phyloP scores from a whole-genome alignment of 352 stramenopile species.

The Globisporangium iwayamae region DNA sequence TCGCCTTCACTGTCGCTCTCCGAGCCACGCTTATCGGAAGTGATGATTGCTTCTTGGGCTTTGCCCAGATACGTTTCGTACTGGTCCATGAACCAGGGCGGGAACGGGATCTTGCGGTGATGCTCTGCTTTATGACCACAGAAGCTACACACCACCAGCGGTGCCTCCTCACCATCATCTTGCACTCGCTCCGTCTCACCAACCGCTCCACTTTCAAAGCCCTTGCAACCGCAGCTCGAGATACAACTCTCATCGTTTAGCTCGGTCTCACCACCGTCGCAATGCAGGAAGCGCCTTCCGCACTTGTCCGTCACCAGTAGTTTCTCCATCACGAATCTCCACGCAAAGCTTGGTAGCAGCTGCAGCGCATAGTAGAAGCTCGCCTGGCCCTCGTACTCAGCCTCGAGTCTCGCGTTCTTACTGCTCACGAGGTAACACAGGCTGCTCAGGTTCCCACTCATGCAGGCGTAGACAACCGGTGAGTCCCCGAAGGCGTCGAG shows the following conservation, averaged over 20 bases:
- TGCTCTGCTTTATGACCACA: constrained; percentile 31
- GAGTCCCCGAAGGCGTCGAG: constrained; percentile 50
- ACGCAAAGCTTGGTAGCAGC: constrained; percentile 45
- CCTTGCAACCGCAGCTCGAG: constrained; percentile 49
- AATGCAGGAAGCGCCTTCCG: constrained; percentile 50
- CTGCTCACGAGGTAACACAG: constrained; percentile 34
- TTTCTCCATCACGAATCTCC: constrained; percentile 33
- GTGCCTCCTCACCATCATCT: not conserved
- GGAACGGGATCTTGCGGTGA: constrained; percentile 42
- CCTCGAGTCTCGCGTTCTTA: constrained; percentile 37
- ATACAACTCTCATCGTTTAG: not conserved
- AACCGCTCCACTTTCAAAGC: constrained; percentile 31
- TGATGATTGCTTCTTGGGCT: not conserved
- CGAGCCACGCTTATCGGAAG: not conserved
- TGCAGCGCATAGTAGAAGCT: constrained; percentile 61
- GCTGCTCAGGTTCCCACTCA: constrained; percentile 18
- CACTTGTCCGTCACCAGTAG: constrained; percentile 27
- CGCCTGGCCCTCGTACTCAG: constrained; percentile 64
- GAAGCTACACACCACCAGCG: constrained; percentile 31
- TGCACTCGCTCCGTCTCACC: too few relatives aligned
- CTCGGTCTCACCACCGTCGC: constrained; percentile 20
- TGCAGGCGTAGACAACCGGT: constrained; percentile 37
- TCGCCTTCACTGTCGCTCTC: constrained; percentile 1
- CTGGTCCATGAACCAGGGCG: constrained; percentile 68
- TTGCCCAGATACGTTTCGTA: constrained; percentile 52